Percentiles rank a stretch among this genome's conserved stretches.
Conservation (phyloP, 306 rosid genomes). For the Trichosanthes cucumerina region DNA sequence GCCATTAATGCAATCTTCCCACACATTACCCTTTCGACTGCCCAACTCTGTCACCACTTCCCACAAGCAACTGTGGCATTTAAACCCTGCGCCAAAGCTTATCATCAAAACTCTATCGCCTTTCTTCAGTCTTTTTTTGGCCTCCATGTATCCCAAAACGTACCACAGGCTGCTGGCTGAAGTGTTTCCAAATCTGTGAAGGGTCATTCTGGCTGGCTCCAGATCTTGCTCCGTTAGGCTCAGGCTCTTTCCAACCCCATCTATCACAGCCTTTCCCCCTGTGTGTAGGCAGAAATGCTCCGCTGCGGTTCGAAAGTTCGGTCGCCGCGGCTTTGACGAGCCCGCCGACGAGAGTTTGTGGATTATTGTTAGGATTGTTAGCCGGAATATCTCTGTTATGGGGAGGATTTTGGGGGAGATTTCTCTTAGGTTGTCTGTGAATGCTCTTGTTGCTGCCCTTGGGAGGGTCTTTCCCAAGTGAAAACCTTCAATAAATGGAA, state of each 20-base stretch:
- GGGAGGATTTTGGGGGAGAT: conserved; percentile 68
- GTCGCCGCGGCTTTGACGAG: conserved; percentile 7
- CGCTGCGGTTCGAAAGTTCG: conserved; percentile 51
- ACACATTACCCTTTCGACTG: conserved; percentile 36
- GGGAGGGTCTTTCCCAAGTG: conserved; percentile 53
- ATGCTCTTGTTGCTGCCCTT: conserved; percentile 67
- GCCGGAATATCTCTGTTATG: conserved; percentile 47
- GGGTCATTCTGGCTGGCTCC: conserved; percentile 89
- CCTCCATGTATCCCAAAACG: conserved; percentile 86
- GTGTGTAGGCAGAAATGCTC: conserved; percentile 85
- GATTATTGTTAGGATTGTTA: conserved; percentile 16
- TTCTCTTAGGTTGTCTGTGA: conserved; percentile 52
- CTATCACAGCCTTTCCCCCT: conserved; percentile 86
- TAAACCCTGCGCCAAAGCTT: conserved; percentile 94
- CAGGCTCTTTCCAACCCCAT: conserved; percentile 62
- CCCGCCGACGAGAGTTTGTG: not conserved
- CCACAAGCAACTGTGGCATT: conserved; percentile 85
- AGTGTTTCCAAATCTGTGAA: conserved; percentile 84
- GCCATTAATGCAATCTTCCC: conserved; percentile 47
- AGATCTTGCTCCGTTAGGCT: conserved; percentile 49
- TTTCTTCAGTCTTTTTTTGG: conserved; percentile 61
- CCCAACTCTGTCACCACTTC: conserved; percentile 59
- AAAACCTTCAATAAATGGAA: not conserved
- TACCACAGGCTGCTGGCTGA: conserved; percentile 88
- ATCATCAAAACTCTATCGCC: conserved; percentile 67